Evolutionary conservation across 352 stramenopile genomes (phyloP).

Genomic region (Thraustotheca clavata): DNA sequence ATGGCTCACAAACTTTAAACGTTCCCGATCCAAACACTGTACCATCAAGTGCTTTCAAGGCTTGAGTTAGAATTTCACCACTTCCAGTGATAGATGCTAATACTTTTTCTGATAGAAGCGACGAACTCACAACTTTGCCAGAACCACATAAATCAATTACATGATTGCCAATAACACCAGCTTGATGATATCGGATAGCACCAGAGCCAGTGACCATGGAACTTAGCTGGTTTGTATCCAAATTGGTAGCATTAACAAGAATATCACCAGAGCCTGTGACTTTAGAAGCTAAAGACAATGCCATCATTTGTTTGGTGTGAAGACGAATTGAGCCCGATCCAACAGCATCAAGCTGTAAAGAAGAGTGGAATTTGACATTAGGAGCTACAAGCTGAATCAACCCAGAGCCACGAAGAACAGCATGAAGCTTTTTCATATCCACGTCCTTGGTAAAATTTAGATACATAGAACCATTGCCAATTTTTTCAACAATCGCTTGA

Average conservation of each 20-base stretch:
- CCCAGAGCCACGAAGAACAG: neutral
- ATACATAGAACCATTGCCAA: neutral
- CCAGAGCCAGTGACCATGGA: slow-evolving; percentile 8
- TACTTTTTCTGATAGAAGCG: neutral
- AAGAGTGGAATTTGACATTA: neutral
- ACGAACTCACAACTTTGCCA: neutral
- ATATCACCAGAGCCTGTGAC: slow-evolving; percentile 12
- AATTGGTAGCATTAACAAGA: slow-evolving; percentile 3
- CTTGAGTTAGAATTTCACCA: slow-evolving; percentile 8
- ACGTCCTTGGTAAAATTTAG: slow-evolving; percentile 10
- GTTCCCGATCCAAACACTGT: neutral
- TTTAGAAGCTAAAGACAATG: neutral
- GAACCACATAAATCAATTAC: neutral
- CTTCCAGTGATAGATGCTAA: slow-evolving; percentile 1
- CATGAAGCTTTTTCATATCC: neutral
- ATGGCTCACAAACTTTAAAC: neutral
- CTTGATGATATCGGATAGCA: slow-evolving; percentile 3
- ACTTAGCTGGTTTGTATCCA: neutral
- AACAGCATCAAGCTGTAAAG: neutral
- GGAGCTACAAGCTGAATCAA: neutral
- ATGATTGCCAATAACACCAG: neutral
- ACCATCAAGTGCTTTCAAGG: slow-evolving; percentile 1
- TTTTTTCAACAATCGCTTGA: neutral
- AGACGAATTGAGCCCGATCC: neutral
- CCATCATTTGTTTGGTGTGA: neutral